Base-by-base conservation (phyloP, 495 filamentous ascomycete genomes). In the Talaromyces adpressus region DNA sequence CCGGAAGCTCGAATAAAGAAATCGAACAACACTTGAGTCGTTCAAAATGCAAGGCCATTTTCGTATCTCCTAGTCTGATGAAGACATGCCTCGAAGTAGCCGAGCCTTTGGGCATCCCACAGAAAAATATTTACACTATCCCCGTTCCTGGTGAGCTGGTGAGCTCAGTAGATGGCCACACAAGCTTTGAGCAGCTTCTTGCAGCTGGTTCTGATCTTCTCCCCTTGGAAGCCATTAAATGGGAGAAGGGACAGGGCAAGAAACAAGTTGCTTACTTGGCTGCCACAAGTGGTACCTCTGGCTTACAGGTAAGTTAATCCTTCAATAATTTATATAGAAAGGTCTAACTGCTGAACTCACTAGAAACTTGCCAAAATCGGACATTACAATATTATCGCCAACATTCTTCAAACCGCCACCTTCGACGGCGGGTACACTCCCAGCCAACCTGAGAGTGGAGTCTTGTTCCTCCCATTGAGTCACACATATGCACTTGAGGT, bases 181-280 rank as follows among this genome's bases (percentile, higher is more conserved):
- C 36, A 29, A n/a, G 20, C 23, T 39, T 59, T n/a, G 57, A 59
- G 22, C 57, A 32, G 57, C 34, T 59, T 22, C 27, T 59, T 11
- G 34, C 34, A 27, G 27, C 20, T 32, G 57, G 57, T 9, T 18
- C 57, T 20, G 18, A 59, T n/a, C 57, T 29, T 22, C 12, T 12
- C 11, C 22, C 22, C 4, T 14, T 59, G 29, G 57, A 59, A 12
- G 11, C 57, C 11, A 4, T 59, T 6, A 36, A 59, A 59, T 59
- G 57, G 57, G 57, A 59, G 7, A 59, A 59, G 57, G 57, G 57
- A n/a, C 57, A 59, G 29, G 57, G 57, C 9, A 59, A 59, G 25
- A 14, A n/a, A 20, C 57, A 59, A 16, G 29, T 32, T 1, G 57
- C 57, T 29, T 59, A 59, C 29, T n/a, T 59, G 20, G 27, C 27